Conservation (phyloP, 1,139 yeast genomes). For the Geotrichum phurueaensis region DNA sequence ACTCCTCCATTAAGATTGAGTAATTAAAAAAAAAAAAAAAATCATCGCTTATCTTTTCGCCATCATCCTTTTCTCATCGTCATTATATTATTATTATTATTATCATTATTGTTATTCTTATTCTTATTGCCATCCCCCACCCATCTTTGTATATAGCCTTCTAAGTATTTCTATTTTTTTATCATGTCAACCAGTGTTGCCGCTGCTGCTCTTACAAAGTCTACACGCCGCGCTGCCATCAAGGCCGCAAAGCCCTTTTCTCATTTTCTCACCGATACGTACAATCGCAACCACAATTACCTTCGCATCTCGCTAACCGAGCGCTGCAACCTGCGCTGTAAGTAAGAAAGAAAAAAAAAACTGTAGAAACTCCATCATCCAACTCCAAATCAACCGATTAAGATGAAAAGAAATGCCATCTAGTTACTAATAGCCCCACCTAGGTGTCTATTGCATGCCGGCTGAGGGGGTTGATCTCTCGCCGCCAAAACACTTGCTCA, state of each 20-base stretch:
- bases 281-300: slow-evolving; percentile 43
- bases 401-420: no score
- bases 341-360: neutral
- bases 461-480: slow-evolving; percentile 46
- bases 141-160: neutral
- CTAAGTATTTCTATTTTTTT: neutral
- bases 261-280: slow-evolving; percentile 42
- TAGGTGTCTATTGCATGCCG: slow-evolving; percentile 47
- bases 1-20: slow-evolving; percentile 22
- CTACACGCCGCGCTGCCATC: slow-evolving; percentile 19
- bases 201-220: neutral
- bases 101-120: neutral
- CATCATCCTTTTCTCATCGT: neutral
- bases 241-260: slow-evolving; percentile 36
- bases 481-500: slow-evolving; percentile 38
- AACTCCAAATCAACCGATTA: no score
- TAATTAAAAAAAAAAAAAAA: slow-evolving; percentile 5
- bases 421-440: neutral
- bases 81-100: neutral
- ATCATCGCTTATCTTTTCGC: neutral
- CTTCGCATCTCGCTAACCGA: slow-evolving; percentile 47
- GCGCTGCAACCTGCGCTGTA: slow-evolving; percentile 45
- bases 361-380: no score
- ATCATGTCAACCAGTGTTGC: neutral
- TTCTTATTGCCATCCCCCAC: neutral